Base-by-base conservation (phyloP, 75 land plant genomes). In the Isoetes taiwanensis region DNA sequence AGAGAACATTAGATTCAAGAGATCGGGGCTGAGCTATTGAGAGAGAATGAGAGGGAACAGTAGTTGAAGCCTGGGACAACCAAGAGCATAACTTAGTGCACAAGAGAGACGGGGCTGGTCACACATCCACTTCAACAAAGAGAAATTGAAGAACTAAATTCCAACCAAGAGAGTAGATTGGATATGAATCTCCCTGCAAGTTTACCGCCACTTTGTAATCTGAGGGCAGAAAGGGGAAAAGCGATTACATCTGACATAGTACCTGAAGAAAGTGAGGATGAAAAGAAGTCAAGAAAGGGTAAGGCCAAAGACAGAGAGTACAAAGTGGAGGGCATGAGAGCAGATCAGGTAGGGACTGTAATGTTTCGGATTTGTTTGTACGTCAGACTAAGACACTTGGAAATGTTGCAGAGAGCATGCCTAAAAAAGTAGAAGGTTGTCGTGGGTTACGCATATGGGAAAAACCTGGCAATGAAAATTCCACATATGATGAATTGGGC, bases 1-100 rank as follows among this genome's bases (percentile, higher is more conserved):
- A 28, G 75, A 17, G 65, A 72, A 16, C 70, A 61, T 34, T 65
- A 72, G 2, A 61, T 72, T 20, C 55, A 72, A 34, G 54, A 72
- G 62, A 66, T 72, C 1, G 57, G 52, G 29, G 20, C 27, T 2
- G 56, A 27, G 34, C 52, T 61, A 34, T 9, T 43, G 38, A 56
- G 56, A 34, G 60, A 48, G 8, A 32, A 56, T 16, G 63, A 64
- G n/a, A 29, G 20, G 12, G 17, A 24, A 14, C 28, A 9, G 26
- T 16, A 16, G 41, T 2, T 10, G 8, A 17, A 1, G 24, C 27
- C 38, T 59, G 46, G 9, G 6, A 34, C 25, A 10, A 25, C 46
- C 12, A 59, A 34, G 17, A 37, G 41, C 24, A 39, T 39, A 24
- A 23, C 26, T 31, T 12, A 6, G 23, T 31, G 20, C 10, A 5